Evolutionary conservation across 805 yeast species (phyloP), one percentile per base, ranked within the genome.

Genomic region (Sungouiella thailandica): DNA sequence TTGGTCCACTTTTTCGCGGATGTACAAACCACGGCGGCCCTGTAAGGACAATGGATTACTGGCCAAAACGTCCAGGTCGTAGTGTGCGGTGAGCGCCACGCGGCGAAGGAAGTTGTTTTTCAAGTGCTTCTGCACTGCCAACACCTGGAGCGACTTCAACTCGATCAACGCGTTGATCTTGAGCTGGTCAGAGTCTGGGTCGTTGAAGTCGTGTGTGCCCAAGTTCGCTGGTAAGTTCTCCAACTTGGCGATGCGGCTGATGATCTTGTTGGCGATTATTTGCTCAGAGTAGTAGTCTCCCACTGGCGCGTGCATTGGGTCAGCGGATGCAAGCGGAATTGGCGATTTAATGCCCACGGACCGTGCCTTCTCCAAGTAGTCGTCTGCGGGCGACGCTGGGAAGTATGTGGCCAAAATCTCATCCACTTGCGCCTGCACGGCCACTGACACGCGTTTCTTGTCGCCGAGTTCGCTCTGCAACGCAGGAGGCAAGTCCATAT

Each of bases 161-260:
- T 84, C 95, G 25, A 83, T 66, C 22, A 84, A 58, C 4, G 87
- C 77, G 35, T 68, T 72, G n/a, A 81, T 54, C 54, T 83, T 83
- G 35, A 80, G 56, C 11, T 67, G 70, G 48, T 83, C 88, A 8
- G 10, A 6, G 8, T 5, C 12, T n/a, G 9, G 17, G 16, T 34
- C 36, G 18, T 43, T 35, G 30, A 69, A 24, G 3, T 41, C 34
- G 36, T 53, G 77, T 2, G 85, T 68, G 17, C 89, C 90, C 32
- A 84, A 48, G 46, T 80, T 82, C 3, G 83, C 74, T 2, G 94
- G 93, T 11, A 83, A 49, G 32, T 58, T 66, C 52, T 82, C 88
- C 39, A 84, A 58, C 43, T 80, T 82, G 17, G 60, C 53, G 11
- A 83, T 61, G 54, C 90, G 69, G 31, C 68, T 67, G 5, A 74